phyloP scores from a whole-genome alignment of 495 filamentous ascomycete genomes.

The Penicilliopsis zonata region DNA sequence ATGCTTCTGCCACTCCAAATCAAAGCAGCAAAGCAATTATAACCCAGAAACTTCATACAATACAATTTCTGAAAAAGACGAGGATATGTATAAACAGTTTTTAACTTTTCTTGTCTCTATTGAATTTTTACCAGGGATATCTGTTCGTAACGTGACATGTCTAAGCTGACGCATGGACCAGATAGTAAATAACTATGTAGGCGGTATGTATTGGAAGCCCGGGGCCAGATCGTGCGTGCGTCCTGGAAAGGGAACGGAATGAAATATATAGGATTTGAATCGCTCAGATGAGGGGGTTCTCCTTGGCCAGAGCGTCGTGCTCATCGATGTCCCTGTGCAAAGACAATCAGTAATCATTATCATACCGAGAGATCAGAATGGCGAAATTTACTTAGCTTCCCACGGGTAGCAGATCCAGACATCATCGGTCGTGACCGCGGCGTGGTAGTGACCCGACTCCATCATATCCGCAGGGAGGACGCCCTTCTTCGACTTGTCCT shows the following conservation, averaged over 20 bases:
- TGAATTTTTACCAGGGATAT: conserved; percentile 19
- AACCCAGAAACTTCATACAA: too few species aligned
- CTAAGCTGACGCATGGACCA: conserved; percentile 2
- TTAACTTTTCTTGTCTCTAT: conserved; percentile 10
- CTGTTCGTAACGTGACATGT: conserved; percentile 10
- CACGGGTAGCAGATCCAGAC: conserved; percentile 99
- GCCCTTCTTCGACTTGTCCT: conserved; percentile 93
- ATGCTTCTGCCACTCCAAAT: too few species aligned
- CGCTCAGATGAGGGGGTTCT: conserved; percentile 28
- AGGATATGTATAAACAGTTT: not conserved
- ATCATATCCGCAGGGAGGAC: conserved; percentile 70
- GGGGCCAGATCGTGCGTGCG: too few species aligned
- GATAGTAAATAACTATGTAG: too few species aligned
- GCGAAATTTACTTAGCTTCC: conserved; percentile 66
- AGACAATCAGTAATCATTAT: conserved; percentile 6
- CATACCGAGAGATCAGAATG: conserved; percentile 2
- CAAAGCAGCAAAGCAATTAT: too few species aligned
- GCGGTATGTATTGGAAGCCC: conserved; percentile 12
- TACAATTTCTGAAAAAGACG: too few species aligned
- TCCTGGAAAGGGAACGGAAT: not conserved
- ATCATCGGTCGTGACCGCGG: conserved; percentile 77
- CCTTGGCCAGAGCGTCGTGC: conserved; percentile 63
- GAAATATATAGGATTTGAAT: not conserved
- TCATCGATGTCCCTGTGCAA: conserved; percentile 69
- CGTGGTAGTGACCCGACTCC: conserved; percentile 62